Evolutionary conservation across 495 filamentous ascomycete genomes (phyloP).

Genomic region (Aspergillus heteromorphus): DNA sequence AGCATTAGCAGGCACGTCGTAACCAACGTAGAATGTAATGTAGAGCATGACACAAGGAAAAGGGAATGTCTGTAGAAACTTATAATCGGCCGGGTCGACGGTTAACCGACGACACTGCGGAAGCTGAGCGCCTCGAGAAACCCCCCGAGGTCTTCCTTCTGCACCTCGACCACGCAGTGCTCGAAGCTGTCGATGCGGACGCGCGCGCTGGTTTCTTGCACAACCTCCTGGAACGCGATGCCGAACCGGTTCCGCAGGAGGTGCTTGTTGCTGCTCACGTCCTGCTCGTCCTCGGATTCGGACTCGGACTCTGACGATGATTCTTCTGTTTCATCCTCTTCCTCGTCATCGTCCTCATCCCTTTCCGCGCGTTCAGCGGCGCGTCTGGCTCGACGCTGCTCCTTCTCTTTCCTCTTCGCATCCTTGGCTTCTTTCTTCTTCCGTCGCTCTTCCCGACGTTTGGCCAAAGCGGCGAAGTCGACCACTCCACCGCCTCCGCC

Average conservation of each 20-base stretch:
- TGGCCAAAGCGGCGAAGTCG: slow-evolving; percentile 58
- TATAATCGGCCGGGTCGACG: not conserved
- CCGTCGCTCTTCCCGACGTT: slow-evolving; percentile 57
- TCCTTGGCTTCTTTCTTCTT: slow-evolving; percentile 55
- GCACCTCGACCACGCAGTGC: slow-evolving; percentile 92
- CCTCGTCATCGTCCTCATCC: slow-evolving; percentile 53
- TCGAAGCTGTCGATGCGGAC: slow-evolving; percentile 96
- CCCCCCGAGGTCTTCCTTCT: slow-evolving; percentile 86
- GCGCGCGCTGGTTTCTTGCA: slow-evolving; percentile 81
- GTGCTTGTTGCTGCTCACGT: slow-evolving; percentile 49
- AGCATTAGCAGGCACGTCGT: slow-evolving; percentile 6
- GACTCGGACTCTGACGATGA: slow-evolving; percentile 52
- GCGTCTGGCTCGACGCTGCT: slow-evolving; percentile 49
- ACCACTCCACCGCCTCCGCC: slow-evolving; percentile 63
- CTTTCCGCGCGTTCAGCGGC: slow-evolving; percentile 41
- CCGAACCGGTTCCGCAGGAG: slow-evolving; percentile 83
- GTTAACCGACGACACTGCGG: slow-evolving; percentile 82
- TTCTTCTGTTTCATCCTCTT: slow-evolving; percentile 51
- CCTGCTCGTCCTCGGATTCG: slow-evolving; percentile 56
- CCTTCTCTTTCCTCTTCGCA: slow-evolving; percentile 56
- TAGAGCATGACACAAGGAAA: not conserved
- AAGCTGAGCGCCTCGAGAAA: slow-evolving; percentile 90
- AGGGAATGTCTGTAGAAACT: not conserved
- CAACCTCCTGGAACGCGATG: slow-evolving; percentile 92
- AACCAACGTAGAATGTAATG: not conserved